phyloP scores from a whole-genome alignment of 352 stramenopile genomes.

The Peronospora belbahrii region DNA sequence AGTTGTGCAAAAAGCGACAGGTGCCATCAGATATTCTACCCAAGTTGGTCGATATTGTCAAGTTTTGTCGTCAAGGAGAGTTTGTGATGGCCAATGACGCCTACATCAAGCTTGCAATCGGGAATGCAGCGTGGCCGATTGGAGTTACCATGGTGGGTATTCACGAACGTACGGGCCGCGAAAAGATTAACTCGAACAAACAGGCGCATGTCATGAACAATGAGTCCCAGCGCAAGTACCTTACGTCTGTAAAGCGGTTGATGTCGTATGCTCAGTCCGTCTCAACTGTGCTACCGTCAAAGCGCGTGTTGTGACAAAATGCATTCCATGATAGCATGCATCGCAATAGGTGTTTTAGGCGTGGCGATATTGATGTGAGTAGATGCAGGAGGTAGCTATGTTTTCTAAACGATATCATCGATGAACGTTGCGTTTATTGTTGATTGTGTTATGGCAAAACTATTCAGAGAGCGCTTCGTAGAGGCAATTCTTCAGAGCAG shows the following conservation, averaged over 20 bases:
- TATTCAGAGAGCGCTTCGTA: constrained; percentile 1
- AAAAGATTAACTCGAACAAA: constrained; percentile 96
- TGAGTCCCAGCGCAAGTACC: constrained; percentile 96
- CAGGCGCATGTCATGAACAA: constrained; percentile 99
- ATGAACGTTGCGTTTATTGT: constrained; percentile 10
- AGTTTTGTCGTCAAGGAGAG: constrained; percentile 89
- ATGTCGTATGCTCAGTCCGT: constrained; percentile 95
- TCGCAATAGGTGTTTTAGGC: background rate
- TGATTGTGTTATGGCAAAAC: too few species aligned
- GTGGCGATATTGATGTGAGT: background rate
- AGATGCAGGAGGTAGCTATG: background rate
- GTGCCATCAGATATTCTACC: constrained; percentile 85
- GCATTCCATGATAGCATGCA: background rate
- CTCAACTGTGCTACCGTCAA: constrained; percentile 75
- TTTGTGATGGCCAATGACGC: constrained; percentile 95
- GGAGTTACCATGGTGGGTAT: constrained; percentile 99
- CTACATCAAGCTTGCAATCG: constrained; percentile 97
- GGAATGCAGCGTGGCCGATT: constrained; percentile 97
- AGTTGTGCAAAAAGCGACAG: constrained; percentile 90
- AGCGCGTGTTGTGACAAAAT: constrained; percentile 56
- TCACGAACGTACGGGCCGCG: constrained; percentile 91
- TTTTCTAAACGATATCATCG: constrained; percentile 1
- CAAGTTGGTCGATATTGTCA: constrained; percentile 91
- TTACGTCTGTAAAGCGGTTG: constrained; percentile 96
- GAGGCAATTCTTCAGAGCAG: background rate